Evolutionary conservation across 768 basidiomycete species (phyloP), one percentile per base, ranked within the genome.

Genomic region (Leccinum obscurum): DNA sequence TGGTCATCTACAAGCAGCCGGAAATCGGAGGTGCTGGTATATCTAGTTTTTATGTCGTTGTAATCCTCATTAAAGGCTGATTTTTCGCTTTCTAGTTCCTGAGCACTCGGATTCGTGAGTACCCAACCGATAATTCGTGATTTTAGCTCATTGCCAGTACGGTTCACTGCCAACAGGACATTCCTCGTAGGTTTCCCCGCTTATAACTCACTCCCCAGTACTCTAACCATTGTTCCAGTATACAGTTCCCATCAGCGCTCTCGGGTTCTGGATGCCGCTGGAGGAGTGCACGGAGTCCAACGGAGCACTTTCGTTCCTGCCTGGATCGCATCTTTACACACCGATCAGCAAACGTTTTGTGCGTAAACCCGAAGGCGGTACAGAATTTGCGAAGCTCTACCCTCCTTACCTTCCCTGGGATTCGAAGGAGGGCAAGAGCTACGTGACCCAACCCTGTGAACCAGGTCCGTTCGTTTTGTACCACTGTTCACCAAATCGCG

Each of bases 181-280:
- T 46, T 46, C 44, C n/a, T 46, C 13, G 7, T 35, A 17, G 14
- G 48, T n/a, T 14, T 49, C 14, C 3, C 9, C 17, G 13, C 17
- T 49, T 52, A 56, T 37, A 39, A 4, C 58, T 20, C 34, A 24
- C 28, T 30, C 28, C 28, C 8, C 28, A 30, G 0, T 30, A 30
- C 52, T n/a, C 24, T 61, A 30, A 68, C 28, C 6, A 48, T 11
- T 52, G 13, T 32, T 76, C 48, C 71, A 98, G 86, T 98, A 96
- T 75, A 97, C 95, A 9, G 80, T 90, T 44, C 97, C 97, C 11
- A 92, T 92, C 0, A 87, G 86, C 9, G 97, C 97, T 0, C 83
- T 98, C 22, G 97, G 97, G 2, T 93, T 95, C 71, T 99, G 97
- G 97, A 91, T 98, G 59, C 92, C 96, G 0, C 78, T 99, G 39